Percentiles rank a stretch among this genome's conserved stretches.
Conservation (phyloP, 2,329 filamentous ascomycete species). For the Penicillium italicum region DNA sequence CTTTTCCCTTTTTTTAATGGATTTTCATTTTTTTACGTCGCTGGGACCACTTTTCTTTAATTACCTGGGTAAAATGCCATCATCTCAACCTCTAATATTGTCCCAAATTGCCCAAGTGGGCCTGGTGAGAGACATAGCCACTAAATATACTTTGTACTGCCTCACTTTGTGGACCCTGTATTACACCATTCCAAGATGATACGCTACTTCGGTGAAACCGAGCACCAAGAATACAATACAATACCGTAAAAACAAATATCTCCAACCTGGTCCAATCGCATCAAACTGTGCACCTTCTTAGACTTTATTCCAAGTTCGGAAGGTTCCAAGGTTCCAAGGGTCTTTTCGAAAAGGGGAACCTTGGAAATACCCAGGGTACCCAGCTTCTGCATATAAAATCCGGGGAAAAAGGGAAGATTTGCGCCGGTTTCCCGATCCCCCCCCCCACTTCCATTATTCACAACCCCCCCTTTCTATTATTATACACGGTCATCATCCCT, state of each 20-base stretch:
- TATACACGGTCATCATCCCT: background rate
- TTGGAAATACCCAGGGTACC: background rate
- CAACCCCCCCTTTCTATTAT: background rate
- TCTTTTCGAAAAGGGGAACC: background rate
- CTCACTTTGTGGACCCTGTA: conserved; percentile 6
- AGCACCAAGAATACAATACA: background rate
- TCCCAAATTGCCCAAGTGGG: background rate
- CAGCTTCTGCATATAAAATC: background rate
- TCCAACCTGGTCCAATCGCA: background rate
- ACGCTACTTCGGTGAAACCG: background rate
- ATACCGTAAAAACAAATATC: background rate
- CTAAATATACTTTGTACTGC: no score
- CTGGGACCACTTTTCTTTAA: background rate
- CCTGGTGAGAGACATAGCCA: background rate
- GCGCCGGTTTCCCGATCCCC: background rate
- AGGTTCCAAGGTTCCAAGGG: background rate
- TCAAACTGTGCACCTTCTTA: background rate
- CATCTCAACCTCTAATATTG: background rate
- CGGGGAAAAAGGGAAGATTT: background rate
- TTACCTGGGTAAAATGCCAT: background rate
- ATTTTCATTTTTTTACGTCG: background rate
- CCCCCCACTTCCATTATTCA: background rate
- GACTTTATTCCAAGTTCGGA: background rate
- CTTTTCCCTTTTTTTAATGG: background rate
- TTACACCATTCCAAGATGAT: background rate